These are phyloP conservation scores for Sugiyamaella valdiviana DNA, from an alignment of 805 yeast species.

Conservation along the genomic window DNA sequence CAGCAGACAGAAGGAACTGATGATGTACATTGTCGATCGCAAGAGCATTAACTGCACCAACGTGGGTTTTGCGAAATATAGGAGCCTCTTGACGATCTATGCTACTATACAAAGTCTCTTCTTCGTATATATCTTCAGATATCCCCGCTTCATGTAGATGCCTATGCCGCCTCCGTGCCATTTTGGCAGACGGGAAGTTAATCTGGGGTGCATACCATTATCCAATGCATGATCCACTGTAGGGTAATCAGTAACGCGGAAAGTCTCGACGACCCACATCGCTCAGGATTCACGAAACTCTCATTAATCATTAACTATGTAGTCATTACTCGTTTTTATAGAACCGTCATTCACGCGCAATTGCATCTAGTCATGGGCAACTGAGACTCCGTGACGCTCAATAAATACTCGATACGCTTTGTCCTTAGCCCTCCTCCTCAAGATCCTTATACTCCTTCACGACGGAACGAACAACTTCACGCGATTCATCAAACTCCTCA, in stretches of 20 bases:
- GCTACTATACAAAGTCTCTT: slow-evolving; percentile 10
- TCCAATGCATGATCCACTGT: no score
- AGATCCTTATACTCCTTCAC: slow-evolving; percentile 67
- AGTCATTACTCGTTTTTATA: no score
- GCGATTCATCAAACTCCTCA: slow-evolving; percentile 74
- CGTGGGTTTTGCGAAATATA: slow-evolving; percentile 24
- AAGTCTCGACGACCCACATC: no score
- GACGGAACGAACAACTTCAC: slow-evolving; percentile 66
- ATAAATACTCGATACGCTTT: background rate
- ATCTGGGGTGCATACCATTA: no score
- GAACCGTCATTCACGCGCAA: no score
- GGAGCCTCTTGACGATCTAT: slow-evolving; percentile 5
- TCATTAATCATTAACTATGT: no score
- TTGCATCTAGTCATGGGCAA: no score
- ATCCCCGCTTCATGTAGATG: background rate
- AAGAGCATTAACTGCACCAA: slow-evolving; percentile 52
- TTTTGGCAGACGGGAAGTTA: no score
- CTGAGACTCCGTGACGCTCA: no score
- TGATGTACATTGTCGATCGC: slow-evolving; percentile 45
- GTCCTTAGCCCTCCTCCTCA: slow-evolving; percentile 12
- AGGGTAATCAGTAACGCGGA: no score
- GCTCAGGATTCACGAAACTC: no score
- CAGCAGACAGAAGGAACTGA: slow-evolving; percentile 57
- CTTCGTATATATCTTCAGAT: background rate
- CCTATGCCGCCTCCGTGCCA: background rate